Conservation (phyloP, 2,329 filamentous ascomycete genomes). For the Trichoderma lentiforme region DNA sequence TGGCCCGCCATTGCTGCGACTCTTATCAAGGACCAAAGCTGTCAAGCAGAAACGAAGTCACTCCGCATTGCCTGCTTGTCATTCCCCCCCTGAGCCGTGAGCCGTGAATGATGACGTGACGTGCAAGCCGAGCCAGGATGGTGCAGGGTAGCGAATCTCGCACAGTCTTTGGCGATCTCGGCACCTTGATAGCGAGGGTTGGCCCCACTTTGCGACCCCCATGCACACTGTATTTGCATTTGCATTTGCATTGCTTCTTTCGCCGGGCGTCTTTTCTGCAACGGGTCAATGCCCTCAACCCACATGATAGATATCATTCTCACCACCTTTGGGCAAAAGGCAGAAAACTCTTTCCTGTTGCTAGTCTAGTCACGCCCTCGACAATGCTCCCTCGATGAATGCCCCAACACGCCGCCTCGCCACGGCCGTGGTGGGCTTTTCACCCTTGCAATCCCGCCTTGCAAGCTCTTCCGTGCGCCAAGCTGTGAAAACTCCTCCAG, state of each 20-base stretch:
- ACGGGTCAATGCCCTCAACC: conserved; percentile 21
- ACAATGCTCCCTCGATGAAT: conserved; percentile 30
- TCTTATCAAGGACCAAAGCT: not conserved
- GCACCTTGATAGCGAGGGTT: not conserved
- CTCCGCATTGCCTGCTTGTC: not conserved
- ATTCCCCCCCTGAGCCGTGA: not conserved
- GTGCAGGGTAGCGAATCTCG: conserved; percentile 11
- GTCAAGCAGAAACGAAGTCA: not conserved
- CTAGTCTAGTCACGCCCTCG: not conserved
- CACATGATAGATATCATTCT: conserved; percentile 2
- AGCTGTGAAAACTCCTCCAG: conserved; percentile 21
- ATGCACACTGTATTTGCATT: not conserved
- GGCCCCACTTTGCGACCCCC: not conserved
- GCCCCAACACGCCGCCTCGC: conserved; percentile 27
- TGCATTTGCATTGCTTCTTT: not conserved
- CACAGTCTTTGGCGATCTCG: not conserved
- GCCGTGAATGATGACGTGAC: conserved; percentile 9
- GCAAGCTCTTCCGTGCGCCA: conserved; percentile 29
- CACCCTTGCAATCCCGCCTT: conserved; percentile 27
- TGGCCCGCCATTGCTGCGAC: conserved; percentile 49
- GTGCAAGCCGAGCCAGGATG: not conserved
- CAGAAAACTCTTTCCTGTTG: not conserved
- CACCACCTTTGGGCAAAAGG: not conserved
- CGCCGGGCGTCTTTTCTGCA: conserved; percentile 1
- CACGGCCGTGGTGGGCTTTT: conserved; percentile 14